Evolutionary conservation across 78 protist species (phyloP).

Genomic region (Emiliania huxleyi): DNA sequence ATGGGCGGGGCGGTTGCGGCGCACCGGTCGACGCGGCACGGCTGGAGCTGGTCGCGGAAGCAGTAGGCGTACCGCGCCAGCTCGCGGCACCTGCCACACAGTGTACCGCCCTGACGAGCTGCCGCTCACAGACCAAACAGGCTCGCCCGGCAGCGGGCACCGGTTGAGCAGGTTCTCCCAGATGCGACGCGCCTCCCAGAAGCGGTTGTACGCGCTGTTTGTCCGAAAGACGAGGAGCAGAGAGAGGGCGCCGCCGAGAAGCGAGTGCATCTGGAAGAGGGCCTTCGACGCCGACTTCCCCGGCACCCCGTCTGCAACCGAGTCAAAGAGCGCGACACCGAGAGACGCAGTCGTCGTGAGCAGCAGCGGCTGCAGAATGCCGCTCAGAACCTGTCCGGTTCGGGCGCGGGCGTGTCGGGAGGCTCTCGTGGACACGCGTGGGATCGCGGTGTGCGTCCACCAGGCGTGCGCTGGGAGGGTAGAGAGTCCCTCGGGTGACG

Average conservation of each 20-base stretch:
- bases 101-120: no score
- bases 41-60: background rate
- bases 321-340: background rate
- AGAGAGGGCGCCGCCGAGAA: conserved; percentile 9
- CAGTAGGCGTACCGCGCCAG: background rate
- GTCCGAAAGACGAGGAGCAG: conserved; percentile 36
- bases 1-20: no score
- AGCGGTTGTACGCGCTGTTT: conserved; percentile 25
- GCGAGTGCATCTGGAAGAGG: conserved; percentile 10
- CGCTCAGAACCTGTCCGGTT: background rate
- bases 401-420: no score
- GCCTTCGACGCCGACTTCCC: background rate
- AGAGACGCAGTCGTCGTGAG: background rate
- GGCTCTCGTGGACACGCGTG: no score
- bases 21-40: no score
- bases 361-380: background rate
- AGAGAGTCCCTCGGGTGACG: no score
- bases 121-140: no score
- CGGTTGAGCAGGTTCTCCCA: background rate
- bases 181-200: conserved; percentile 30
- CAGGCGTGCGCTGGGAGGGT: no score
- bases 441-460: no score
- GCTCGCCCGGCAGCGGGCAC: no score
- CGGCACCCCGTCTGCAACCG: background rate
- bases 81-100: no score